Base-by-base conservation (phyloP, 139 green algal species). In the Monoraphidium neglectum region DNA sequence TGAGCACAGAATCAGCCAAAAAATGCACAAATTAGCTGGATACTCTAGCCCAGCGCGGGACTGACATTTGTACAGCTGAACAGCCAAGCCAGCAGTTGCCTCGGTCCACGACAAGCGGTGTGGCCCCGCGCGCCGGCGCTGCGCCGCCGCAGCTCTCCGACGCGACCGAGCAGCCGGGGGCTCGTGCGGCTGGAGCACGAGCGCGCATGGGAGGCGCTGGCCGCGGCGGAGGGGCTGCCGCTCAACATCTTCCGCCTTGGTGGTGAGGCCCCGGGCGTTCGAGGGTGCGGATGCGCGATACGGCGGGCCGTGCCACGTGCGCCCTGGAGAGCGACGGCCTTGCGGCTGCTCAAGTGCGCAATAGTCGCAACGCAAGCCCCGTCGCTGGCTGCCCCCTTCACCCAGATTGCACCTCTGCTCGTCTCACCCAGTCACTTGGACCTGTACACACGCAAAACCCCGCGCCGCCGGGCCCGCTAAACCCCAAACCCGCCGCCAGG, bases 201-300 rank as follows among this genome's bases (percentile, higher is more conserved):
- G 76, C 64, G 77, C 18, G 77, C 76, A 0, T 95, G 92, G 92
- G 35, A 83, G 53, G 37, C 68, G 1, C 70, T 95, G 35, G 49
- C 83, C 26, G 16, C 76, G 26, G 24, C 79, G 24, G 23, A 81
- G 23, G 70, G 71, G 3, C 18, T 92, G 51, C 88, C 87, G 8
- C 51, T 81, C 8, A 90, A 95, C 76, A 66, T 93, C 21, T 95
- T 95, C 64, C 70, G 89, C 2, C 76, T 93, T 63, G 88, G 85
- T 68, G 88, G 84, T 85, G 76, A 24, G 69, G 5, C 8, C 10
- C 12, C 4, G 18, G 36, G 23, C 21, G 21, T 28, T 1, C 16
- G n/a, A 21, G 40, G 43, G 61, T 10, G 5, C 1, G n/a, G 4
- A 4, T 51, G 32, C 33, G 21, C 51, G 40, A 53, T n/a, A n/a